Conservation (phyloP, 129 eudicot species). For the Centella asiatica region DNA sequence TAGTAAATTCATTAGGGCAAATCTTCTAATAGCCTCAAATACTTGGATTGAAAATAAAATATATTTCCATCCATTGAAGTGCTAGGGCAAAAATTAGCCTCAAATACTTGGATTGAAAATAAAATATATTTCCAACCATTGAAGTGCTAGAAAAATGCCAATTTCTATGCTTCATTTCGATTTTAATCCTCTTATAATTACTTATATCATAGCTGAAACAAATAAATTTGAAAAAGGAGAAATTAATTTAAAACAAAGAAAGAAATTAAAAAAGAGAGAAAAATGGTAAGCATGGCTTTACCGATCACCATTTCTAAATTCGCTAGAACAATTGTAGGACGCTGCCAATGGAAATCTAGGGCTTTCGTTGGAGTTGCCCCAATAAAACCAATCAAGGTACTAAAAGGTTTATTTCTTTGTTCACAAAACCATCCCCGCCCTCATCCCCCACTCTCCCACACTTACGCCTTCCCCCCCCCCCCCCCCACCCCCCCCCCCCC, state of each 20-base stretch:
- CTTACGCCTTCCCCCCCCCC: too few relatives aligned
- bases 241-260: background rate
- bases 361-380: constrained; percentile 1
- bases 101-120: background rate
- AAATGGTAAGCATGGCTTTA: constrained; percentile 23
- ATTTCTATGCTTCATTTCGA: background rate
- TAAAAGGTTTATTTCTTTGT: too few relatives aligned
- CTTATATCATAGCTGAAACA: background rate
- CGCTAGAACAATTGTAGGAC: background rate
- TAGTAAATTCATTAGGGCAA: too few relatives aligned
- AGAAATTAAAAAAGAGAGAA: background rate
- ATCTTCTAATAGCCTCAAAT: background rate
- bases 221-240: background rate
- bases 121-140: background rate
- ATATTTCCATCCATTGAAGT: background rate
- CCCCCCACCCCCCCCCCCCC: too few relatives aligned
- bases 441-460: too few relatives aligned
- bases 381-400: constrained; percentile 4
- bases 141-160: background rate
- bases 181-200: background rate
- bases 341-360: constrained; percentile 13
- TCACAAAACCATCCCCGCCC: too few relatives aligned
- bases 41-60: background rate
- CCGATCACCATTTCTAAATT: constrained; percentile 8
- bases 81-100: background rate